Conservation (phyloP, 768 basidiomycete genomes). For the Lactifluus volemus region DNA sequence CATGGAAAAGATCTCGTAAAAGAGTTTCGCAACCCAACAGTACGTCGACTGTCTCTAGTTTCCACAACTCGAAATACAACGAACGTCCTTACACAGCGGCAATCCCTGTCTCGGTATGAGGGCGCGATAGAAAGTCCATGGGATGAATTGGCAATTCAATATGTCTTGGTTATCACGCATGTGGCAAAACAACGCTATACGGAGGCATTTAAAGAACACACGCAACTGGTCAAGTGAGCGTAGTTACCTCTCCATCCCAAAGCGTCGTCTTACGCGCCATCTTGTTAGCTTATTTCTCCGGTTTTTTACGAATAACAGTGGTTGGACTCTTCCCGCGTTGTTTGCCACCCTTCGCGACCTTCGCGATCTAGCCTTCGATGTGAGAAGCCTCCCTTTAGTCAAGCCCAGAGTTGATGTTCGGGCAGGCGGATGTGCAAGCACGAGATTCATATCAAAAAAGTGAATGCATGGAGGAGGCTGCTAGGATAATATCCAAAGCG, state of each 20-base stretch:
- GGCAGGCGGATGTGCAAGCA: slow-evolving; percentile 21
- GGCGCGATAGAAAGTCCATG: slow-evolving; percentile 65
- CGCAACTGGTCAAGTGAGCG: slow-evolving; percentile 65
- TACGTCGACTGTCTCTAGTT: slow-evolving; percentile 21
- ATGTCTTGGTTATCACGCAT: slow-evolving; percentile 66
- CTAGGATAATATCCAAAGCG: slow-evolving; percentile 78
- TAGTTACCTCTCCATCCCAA: not conserved
- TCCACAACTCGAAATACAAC: not conserved
- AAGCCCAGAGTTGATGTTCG: not conserved
- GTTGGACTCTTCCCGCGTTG: slow-evolving; percentile 80
- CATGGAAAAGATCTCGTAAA: slow-evolving; percentile 72
- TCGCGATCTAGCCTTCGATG: slow-evolving; percentile 79
- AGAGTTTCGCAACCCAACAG: slow-evolving; percentile 53
- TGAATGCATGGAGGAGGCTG: slow-evolving; percentile 79
- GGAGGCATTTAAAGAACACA: slow-evolving; percentile 78
- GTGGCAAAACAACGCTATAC: slow-evolving; percentile 54
- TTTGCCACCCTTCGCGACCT: slow-evolving; percentile 78
- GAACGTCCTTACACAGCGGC: slow-evolving; percentile 19
- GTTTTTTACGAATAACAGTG: slow-evolving; percentile 70
- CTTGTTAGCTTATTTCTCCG: slow-evolving; percentile 56
- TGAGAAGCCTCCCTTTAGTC: slow-evolving; percentile 26
- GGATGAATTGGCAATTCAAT: slow-evolving; percentile 82
- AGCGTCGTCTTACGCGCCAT: not conserved
- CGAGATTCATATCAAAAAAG: slow-evolving; percentile 42
- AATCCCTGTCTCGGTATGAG: slow-evolving; percentile 38